Evolutionary conservation across 2,329 filamentous ascomycete species (phyloP), one percentile per base, ranked within the genome.

Genomic region (Fusarium torulosum): DNA sequence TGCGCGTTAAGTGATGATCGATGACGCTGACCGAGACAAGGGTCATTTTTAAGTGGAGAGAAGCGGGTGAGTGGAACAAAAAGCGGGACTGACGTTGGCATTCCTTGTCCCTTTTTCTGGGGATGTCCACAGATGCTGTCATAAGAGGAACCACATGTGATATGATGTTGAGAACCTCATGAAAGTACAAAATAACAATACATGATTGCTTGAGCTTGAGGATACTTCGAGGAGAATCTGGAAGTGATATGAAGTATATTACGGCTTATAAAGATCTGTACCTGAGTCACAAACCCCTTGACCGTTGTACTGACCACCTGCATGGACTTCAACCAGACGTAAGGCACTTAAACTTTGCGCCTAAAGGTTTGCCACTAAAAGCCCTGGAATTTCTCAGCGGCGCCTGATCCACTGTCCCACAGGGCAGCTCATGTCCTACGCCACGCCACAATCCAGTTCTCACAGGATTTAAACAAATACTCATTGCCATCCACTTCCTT

Each of bases 381-480:
- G 66, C 53, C 62, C 66, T 59, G 53, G 63, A 54, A 56, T 66
- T 69, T 69, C 58, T 66, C 66, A 66, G 58, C 58, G 59, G 62
- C 62, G 49, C 58, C 49, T 54, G 58, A 65, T 69, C 59, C 63
- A 67, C 66, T 69, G 61, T 65, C 33, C 52, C 59, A 49, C 52
- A 59, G 51, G 60, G 58, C 64, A 58, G 56, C 53, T 69, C 66
- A 56, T 43, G 60, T 65, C 41, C 50, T 56, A 35, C 41, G 56
- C 56, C 68, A 66, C 64, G 67, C 67, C 68, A 71, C 67, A 71
- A 66, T 56, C 61, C 65, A 55, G 65, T 59, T 59, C 57, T 52
- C 27, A 37, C 53, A 66, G 47, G 63, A 62, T 69, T 66, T 66
- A 59, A 63, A 63, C 47, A 68, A 71, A 69, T 70, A 56, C 66